phyloP scores from a whole-genome alignment of 106 monocot genomes.

The Narthecium ossifragum region DNA sequence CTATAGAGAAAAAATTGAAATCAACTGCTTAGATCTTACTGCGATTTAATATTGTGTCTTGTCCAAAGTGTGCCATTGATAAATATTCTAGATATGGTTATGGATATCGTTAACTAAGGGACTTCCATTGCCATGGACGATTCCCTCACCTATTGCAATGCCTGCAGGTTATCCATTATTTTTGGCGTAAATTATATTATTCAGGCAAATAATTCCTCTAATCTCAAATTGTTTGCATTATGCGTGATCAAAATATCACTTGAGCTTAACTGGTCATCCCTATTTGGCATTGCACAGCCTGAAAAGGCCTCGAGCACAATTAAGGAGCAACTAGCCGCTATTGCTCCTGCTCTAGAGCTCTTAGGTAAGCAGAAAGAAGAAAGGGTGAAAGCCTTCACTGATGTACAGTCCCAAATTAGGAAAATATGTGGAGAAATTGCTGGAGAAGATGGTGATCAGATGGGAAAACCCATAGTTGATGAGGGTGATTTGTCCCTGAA shows the following conservation, averaged over 20 bases:
- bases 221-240: neutral
- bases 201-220: neutral
- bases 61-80: too few relatives aligned
- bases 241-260: neutral
- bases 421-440: constrained; percentile 60
- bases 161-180: neutral
- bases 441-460: constrained; percentile 42
- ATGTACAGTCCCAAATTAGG: constrained; percentile 69
- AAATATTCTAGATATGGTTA: too few relatives aligned
- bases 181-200: neutral
- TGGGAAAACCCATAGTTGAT: constrained; percentile 42
- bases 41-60: too few relatives aligned
- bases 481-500: constrained; percentile 77
- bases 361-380: constrained; percentile 70
- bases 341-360: constrained; percentile 65
- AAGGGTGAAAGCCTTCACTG: constrained; percentile 68
- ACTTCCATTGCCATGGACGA: too few relatives aligned
- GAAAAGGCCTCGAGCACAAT: constrained; percentile 84
- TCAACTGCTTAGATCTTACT: too few relatives aligned
- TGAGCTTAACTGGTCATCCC: neutral
- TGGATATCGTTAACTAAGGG: too few relatives aligned
- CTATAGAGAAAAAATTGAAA: too few relatives aligned
- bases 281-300: constrained; percentile 33
- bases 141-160: neutral
- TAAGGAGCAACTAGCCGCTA: constrained; percentile 84